phyloP scores from a whole-genome alignment of 192 early-diverging fungal genomes.

The Allomyces arbusculus region DNA sequence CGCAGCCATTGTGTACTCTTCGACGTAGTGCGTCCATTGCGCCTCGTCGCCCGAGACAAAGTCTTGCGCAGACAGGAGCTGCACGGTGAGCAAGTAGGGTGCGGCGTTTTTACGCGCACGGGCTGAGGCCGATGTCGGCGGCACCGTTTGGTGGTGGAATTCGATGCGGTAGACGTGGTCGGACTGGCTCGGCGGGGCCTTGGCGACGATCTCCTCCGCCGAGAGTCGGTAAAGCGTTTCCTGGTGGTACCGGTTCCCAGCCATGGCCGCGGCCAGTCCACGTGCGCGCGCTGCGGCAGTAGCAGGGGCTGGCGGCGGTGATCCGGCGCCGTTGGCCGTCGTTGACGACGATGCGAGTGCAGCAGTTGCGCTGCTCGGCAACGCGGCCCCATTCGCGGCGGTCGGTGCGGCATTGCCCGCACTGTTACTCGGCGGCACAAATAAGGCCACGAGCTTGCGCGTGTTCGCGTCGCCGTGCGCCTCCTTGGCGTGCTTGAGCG shows the following conservation, averaged over 20 bases:
- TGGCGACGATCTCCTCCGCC: conserved; percentile 62
- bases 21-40: conserved; percentile 86
- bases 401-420: neutral
- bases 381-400: neutral
- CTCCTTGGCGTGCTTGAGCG: conserved; percentile 55
- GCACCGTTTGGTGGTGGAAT: neutral
- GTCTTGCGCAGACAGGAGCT: conserved; percentile 77
- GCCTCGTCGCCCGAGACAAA: conserved; percentile 71
- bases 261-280: no score
- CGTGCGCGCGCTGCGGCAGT: no score
- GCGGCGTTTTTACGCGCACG: conserved; percentile 16
- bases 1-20: conserved; percentile 75
- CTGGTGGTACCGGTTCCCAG: neutral
- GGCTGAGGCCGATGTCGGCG: neutral
- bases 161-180: neutral
- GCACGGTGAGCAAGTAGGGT: conserved; percentile 53
- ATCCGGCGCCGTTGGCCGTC: conserved; percentile 48
- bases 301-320: conserved; percentile 21
- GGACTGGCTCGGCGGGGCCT: conserved; percentile 1
- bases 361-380: conserved; percentile 1
- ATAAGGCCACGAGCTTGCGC: conserved; percentile 1
- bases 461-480: conserved; percentile 8
- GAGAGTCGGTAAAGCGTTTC: conserved; percentile 7
- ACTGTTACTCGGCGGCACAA: neutral
- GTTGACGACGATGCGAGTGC: conserved; percentile 35